phyloP scores from a whole-genome alignment of 2,329 filamentous ascomycete genomes.

The Blastomyces gilchristii region DNA sequence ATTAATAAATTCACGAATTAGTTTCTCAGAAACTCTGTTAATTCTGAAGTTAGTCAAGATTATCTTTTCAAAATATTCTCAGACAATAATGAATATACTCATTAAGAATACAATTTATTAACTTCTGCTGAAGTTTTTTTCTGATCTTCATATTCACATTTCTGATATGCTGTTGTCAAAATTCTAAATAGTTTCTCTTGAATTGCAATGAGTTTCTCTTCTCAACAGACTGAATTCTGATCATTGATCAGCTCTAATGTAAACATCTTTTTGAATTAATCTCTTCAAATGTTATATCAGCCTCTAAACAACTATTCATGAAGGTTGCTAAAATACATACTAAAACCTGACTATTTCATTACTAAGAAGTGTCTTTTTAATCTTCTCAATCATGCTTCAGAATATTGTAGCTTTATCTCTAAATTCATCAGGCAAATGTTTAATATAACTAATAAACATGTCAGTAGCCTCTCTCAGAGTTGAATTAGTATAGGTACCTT shows the following conservation, averaged over 20 bases:
- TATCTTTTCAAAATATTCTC: neutral
- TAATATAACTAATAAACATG: neutral
- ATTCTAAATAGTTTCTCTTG: conserved; percentile 43
- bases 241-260: conserved; percentile 31
- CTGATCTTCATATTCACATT: conserved; percentile 43
- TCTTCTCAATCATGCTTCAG: neutral
- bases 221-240: conserved; percentile 40
- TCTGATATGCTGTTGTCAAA: conserved; percentile 40
- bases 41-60: conserved; percentile 30
- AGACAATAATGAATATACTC: conserved; percentile 19
- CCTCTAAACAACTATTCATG: neutral
- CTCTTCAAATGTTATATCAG: neutral
- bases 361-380: neutral
- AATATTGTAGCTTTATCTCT: neutral
- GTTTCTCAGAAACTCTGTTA: conserved; percentile 33
- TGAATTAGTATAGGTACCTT: no score
- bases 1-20: conserved; percentile 43
- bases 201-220: conserved; percentile 42
- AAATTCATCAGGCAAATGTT: neutral
- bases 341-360: neutral
- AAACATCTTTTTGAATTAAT: neutral
- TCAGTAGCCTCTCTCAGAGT: no score
- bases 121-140: conserved; percentile 44
- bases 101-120: conserved; percentile 36
- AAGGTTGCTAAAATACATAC: neutral